Base-by-base conservation (phyloP, 192 early-diverging fungal genomes). In the Chytriomyces confervae region DNA sequence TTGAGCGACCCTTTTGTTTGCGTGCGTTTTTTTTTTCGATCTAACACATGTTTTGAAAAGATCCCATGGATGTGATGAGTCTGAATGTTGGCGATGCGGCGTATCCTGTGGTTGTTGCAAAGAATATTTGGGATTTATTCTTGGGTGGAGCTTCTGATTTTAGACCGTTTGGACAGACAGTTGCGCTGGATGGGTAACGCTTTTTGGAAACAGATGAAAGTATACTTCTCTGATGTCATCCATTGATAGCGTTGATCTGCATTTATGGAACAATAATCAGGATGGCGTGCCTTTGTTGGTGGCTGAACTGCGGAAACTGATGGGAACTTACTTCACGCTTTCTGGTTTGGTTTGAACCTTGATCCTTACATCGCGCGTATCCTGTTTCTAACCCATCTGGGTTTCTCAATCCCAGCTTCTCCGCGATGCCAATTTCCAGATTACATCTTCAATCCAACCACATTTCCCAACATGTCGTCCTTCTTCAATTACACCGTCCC, bases 71-170 rank as follows among this genome's bases (percentile, higher is more conserved):
- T 11, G 75, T 83, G 0, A 61, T 72, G 71, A 50, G 46, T 16
- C n/a, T 78, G 3, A 85, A 85, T 36, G 90, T 91, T 78, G 66
- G 77, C 6, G 86, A 91, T 10, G 83, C 69, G 36, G 78, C 83
- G 23, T 93, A 72, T 44, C 20, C 71, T 0, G 20, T 24, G 36
- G 51, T 3, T 27, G 71, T 93, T 77, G 93, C 94, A 0, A 81
- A 89, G 44, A 81, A 89, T 50, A 82, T 95, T 36, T 94, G 91
- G 90, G 88, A 94, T 74, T 81, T 92, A 72, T 94, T 94, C 69
- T 78, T 93, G 16, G 91, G 88, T 45, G 92, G 93, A 16, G 83
- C 82, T 45, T 83, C 89, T 5, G 44, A 69, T 3, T 82, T 70
- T 2, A 88, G 94, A 9, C 94, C 94, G 0, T 90, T 95, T 66